Percentiles rank a stretch among this genome's conserved stretches.
These are phyloP conservation scores for Zygosaccharomyces pseudobailii DNA, from an alignment of 1,139 yeast species.

Conservation along the genomic window DNA sequence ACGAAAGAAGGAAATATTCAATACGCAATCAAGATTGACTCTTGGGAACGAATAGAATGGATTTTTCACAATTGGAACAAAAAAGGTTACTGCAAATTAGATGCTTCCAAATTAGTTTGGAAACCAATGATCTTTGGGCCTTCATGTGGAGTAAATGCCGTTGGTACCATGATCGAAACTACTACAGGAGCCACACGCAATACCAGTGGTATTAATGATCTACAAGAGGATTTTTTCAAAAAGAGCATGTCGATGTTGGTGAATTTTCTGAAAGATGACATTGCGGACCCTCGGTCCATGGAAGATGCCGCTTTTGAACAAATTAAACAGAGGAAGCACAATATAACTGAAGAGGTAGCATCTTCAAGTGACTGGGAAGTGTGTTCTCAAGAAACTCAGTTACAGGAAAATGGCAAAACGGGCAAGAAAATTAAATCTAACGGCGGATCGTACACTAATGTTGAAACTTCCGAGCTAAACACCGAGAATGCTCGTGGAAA, in stretches of 20 bases:
- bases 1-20: slow-evolving; percentile 30
- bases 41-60: slow-evolving; percentile 39
- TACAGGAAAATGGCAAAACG: slow-evolving; percentile 1
- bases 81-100: slow-evolving; percentile 50
- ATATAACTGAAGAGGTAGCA: slow-evolving; percentile 2
- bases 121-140: slow-evolving; percentile 80
- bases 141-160: slow-evolving; percentile 64
- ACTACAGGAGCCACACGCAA: slow-evolving; percentile 17
- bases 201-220: slow-evolving; percentile 15
- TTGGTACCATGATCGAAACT: slow-evolving; percentile 31
- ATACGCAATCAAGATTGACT: slow-evolving; percentile 55
- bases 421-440: neutral
- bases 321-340: slow-evolving; percentile 13
- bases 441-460: neutral
- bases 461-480: neutral
- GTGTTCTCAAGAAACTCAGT: slow-evolving; percentile 16
- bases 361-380: slow-evolving; percentile 17
- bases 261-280: slow-evolving; percentile 59
- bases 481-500: neutral
- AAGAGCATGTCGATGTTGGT: slow-evolving; percentile 53
- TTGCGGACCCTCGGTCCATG: slow-evolving; percentile 53
- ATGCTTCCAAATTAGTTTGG: slow-evolving; percentile 61
- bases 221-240: slow-evolving; percentile 33
- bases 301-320: slow-evolving; percentile 35
- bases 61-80: slow-evolving; percentile 51